Evolutionary conservation across 371 early-diverging fungal species (phyloP), one percentile per base, ranked within the genome.

Genomic region (Mortierella sp.): DNA sequence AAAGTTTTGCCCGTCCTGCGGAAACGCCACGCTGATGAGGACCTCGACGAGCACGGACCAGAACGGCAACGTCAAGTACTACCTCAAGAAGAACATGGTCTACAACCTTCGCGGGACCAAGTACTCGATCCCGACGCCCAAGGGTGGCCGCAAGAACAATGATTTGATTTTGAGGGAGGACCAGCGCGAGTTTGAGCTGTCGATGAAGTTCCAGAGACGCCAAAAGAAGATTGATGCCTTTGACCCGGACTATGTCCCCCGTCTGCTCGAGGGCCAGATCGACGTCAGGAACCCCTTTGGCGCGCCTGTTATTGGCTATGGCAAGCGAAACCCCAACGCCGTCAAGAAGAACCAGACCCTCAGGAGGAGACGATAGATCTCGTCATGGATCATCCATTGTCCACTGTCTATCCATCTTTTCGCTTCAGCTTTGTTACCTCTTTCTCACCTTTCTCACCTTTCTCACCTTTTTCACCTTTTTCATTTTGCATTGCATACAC

Each of bases 1-100:
- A 86, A 93, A 95, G 87, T 99, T 99, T 85, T 99, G 99, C 86
- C 95, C 97, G 9, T 88, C 90, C 45, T 99, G 99, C 85, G 99
- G 99, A 65, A 93, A 94, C 83, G 86, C 94, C 65, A 95, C 99
- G 0, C 88, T 99, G 48, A 93, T 93, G 79, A 91, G 98, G 50
- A 94, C 95, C 13, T 91, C 97, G 6, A 92, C 93, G 55, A 92
- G 92, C 45, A 93, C 96, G 2, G 96, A 96, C 69, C 88, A 91
- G 40, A 86, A 94, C 67, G 98, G 98, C 45, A 89, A 93, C 31
- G 90, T 96, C 63, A 89, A 86, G 45, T 92, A 95, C 65, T 94
- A 96, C 77, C 87, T 99, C 37, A 98, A 97, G 85, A 90, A 92
- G 76, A 96, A 97, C 88, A 97, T 94, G 88, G 90, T 94, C 71